Percentiles rank a stretch among this genome's conserved stretches.
Evolutionary conservation across 192 early-diverging fungal genomes (phyloP).

Genomic region (Thamnidium elegans): DNA sequence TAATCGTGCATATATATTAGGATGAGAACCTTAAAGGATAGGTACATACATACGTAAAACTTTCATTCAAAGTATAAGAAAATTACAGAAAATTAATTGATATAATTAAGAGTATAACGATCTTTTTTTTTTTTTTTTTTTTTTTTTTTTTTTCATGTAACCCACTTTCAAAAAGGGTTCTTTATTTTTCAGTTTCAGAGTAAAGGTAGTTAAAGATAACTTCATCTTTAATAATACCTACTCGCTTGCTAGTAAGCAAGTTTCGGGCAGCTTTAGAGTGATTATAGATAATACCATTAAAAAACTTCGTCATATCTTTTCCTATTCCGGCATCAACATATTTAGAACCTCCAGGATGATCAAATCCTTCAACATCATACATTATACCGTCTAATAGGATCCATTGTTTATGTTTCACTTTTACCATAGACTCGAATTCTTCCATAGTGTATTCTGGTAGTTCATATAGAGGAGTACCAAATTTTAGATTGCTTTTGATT

Average conservation of each 20-base stretch:
- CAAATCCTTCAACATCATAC: slow-evolving; percentile 77
- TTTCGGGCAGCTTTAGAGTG: slow-evolving; percentile 89
- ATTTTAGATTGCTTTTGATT: slow-evolving; percentile 60
- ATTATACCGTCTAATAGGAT: slow-evolving; percentile 80
- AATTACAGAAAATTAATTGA: no score
- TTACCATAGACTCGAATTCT: slow-evolving; percentile 61
- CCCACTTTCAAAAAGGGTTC: not conserved
- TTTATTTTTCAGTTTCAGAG: not conserved
- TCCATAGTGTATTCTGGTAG: slow-evolving; percentile 66
- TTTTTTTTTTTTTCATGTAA: no score
- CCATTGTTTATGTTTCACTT: slow-evolving; percentile 64
- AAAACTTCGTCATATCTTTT: slow-evolving; percentile 78
- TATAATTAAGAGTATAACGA: no score
- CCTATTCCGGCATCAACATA: slow-evolving; percentile 73
- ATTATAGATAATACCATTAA: slow-evolving; percentile 88
- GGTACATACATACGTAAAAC: no score
- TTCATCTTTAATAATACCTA: slow-evolving; percentile 55
- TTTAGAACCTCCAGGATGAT: slow-evolving; percentile 84
- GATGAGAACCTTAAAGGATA: no score
- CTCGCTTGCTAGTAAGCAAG: slow-evolving; percentile 71
- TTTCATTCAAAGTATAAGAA: no score
- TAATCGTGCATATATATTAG: no score
- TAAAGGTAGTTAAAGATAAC: not conserved
- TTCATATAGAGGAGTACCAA: slow-evolving; percentile 66
- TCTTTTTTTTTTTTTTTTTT: no score